Evolutionary conservation across 352 stramenopile genomes (phyloP), one percentile per base, ranked within the genome.

Genomic region (Phytophthora pistaciae): DNA sequence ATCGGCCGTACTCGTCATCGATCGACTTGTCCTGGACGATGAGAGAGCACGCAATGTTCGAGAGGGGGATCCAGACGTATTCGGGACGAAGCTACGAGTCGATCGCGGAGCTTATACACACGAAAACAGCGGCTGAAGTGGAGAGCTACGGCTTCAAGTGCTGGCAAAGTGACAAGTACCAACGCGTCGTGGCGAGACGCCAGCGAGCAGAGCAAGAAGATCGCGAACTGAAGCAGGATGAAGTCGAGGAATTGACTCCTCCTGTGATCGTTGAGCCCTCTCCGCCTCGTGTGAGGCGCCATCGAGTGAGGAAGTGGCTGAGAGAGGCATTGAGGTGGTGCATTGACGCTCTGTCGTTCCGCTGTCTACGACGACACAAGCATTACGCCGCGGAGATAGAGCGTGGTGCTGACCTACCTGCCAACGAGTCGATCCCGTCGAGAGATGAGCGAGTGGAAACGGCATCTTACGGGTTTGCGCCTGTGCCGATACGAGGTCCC

Each of bases 231-330:
- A 36, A 11, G 31, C 6, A 36, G 31, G 31, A 36, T 11, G 25
- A 38, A 20, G 23, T 20, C 20, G 50, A 56, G 23, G 23, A 23
- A 38, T 8, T 36, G 31, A 10, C 25, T 13, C 31, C 46, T 36
- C n/a, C 13, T 38, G 42, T 21, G 42, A 13, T 1, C 25, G 31
- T 14, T 50, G 42, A 50, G 42, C 14, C 42, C 31, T 10, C 31
- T 36, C 31, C 31, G 31, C 31, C 31, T 21, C 13, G 0, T 23
- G 27, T 20, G 46, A 66, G 60, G 36, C 21, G 4, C 1, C 42
- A 59, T 52, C 54, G 55, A 40, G 29, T 64, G 11, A 38, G 55
- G 16, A 54, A 53, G 20, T 70, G 54, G 54, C 40, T 70, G 23
- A 70, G 44, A 33, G 10, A 10, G n/a, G 14, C 44, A 3, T 42